Evolutionary conservation across 2,329 filamentous ascomycete genomes (phyloP).

Genomic region (Monascus ruber): DNA sequence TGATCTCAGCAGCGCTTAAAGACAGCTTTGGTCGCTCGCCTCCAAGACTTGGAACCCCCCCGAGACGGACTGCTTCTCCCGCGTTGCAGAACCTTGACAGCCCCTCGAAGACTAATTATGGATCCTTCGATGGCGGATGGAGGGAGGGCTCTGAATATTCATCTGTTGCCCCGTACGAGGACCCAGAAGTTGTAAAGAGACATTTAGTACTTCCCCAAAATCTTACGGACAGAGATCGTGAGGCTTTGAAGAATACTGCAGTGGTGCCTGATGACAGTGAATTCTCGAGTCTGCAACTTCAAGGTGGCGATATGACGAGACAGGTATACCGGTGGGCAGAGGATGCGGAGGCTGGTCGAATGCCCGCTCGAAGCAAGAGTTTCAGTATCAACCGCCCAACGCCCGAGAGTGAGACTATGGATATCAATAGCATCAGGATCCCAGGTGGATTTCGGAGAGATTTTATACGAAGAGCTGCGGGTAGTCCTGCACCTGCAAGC

Average conservation of each 20-base stretch:
- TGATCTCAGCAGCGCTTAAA: conserved; percentile 76
- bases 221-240: conserved; percentile 21
- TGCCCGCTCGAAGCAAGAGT: conserved; percentile 71
- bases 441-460: conserved; percentile 90
- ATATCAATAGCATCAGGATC: conserved; percentile 83
- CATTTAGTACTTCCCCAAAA: conserved; percentile 67
- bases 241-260: conserved; percentile 22
- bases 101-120: conserved; percentile 61
- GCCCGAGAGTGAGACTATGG: conserved; percentile 66
- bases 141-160: conserved; percentile 32
- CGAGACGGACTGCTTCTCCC: conserved; percentile 48
- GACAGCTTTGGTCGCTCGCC: conserved; percentile 52
- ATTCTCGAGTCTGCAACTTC: conserved; percentile 85
- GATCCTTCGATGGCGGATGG: conserved; percentile 66
- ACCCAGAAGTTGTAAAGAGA: conserved; percentile 80
- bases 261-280: conserved; percentile 52
- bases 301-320: conserved; percentile 87
- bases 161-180: conserved; percentile 59
- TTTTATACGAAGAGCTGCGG: conserved; percentile 66
- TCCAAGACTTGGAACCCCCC: conserved; percentile 33
- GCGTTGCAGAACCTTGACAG: conserved; percentile 37
- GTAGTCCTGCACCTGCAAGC: conserved; percentile 45
- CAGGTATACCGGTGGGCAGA: conserved; percentile 97
- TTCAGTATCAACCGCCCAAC: conserved; percentile 68
- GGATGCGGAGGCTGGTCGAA: conserved; percentile 58